Base-by-base conservation (phyloP, 208 protist species). In the Leishmania turanica region DNA sequence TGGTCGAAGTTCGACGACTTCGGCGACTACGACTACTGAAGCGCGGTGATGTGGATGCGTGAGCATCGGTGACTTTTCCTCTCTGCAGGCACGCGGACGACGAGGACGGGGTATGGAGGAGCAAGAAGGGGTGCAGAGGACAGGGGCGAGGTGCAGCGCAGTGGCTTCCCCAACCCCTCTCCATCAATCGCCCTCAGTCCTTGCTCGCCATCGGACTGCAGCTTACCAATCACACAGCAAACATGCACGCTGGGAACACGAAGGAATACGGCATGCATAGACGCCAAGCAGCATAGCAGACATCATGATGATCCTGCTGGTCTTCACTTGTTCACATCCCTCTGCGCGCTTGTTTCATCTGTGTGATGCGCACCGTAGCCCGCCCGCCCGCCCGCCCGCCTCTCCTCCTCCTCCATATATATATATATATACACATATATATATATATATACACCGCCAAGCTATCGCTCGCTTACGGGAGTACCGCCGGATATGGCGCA, bases 21-120 rank as follows among this genome's bases (percentile, higher is more conserved):
- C 27, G 89, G 83, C 6, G 89, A 90, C 45, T 90, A 91, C 73
- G 76, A 90, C 62, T 84, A 91, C 71, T 91, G 83, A 45, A 15
- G 19, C 45, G 19, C 31, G 24, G 4, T n/a, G 27, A 17, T 37
- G 72, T 40, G 49, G 3, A 3, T 51, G 27, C n/a, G 51, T n/a
- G 31, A 2, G 51, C 21, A n/a, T 45, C 8, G 1, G 51, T 27
- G n/a, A 42, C 27, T 64, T 8, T 47, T 8, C 5, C n/a, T 45
- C 40, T 49, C 21, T 40, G 53, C 56, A 31, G 49, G 49, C 11
- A 27, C 34, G 37, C 51, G 73, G 27, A 19, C 3, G n/a, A 66
- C 58, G 47, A 1, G 19, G 13, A 6, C 2, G 42, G 7, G 27
- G 21, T 31, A 24, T 24, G 11, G 47, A 37, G 24, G 68, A 69